These are phyloP conservation scores for Oldenlandia corymbosa DNA, from an alignment of 257 asterid genomes.

Conservation along the genomic window DNA sequence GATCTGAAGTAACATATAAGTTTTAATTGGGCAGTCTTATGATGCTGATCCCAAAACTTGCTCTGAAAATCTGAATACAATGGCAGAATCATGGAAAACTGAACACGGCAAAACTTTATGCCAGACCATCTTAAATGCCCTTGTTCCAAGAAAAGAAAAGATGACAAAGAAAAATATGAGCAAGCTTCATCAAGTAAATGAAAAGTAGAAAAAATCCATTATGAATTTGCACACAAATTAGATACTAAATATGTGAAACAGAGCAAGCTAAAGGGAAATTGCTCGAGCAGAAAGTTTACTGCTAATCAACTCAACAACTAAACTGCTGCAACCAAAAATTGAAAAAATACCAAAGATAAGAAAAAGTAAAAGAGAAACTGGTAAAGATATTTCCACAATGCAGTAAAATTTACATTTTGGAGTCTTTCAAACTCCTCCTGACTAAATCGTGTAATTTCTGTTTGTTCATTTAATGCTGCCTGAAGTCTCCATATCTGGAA, in stretches of 20 bases:
- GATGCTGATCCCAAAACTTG: neutral
- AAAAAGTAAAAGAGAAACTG: neutral
- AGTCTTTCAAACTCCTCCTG: slow-evolving; percentile 88
- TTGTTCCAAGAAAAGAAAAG: neutral
- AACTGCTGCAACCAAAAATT: too few relatives aligned
- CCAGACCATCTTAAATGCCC: neutral
- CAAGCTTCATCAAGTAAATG: neutral
- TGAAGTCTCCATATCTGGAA: slow-evolving; percentile 79
- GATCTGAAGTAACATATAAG: neutral
- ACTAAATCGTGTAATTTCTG: slow-evolving; percentile 69
- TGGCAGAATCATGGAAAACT: neutral
- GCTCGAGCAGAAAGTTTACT: neutral
- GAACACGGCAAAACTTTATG: neutral
- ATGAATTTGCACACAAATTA: neutral
- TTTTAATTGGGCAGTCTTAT: neutral
- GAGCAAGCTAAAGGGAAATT: neutral
- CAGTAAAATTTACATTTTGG: slow-evolving; percentile 46
- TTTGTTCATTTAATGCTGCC: slow-evolving; percentile 66
- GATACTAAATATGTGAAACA: neutral
- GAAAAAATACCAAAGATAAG: neutral
- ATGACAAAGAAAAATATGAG: neutral
- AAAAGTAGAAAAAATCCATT: neutral
- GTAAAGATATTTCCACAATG: slow-evolving; percentile 1
- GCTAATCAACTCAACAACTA: neutral
- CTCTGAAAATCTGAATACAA: too few relatives aligned